Evolutionary conservation across 1,284 basidiomycete genomes (phyloP), one percentile per base, ranked within the genome.

Genomic region (Puccinia brachypodii): DNA sequence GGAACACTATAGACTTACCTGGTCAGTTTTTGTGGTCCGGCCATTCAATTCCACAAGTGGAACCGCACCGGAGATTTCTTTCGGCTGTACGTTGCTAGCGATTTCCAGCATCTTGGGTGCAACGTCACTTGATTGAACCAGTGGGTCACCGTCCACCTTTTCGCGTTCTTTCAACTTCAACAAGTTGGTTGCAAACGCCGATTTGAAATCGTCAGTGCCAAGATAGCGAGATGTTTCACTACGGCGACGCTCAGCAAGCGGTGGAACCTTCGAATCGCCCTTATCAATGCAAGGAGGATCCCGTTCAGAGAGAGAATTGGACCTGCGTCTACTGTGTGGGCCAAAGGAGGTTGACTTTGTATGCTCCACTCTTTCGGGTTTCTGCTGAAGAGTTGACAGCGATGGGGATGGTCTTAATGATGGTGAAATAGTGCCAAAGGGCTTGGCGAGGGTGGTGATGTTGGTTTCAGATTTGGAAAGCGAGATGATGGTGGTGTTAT

Each of bases 181-280:
- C 11, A 79, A 53, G 33, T 79, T 79, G n/a, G 25, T 69, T 25
- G 76, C 76, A 40, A 79, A 79, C 16, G 64, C 53, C 14, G 64
- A 56, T 40, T 79, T 79, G 50, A 79, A 79, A 36, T 79, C 76
- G 22, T 79, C 76, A 0, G 76, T 71, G 28, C 66, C 66, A 47
- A 79, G 76, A 44, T 79, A 79, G 31, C 64, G 64, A 1, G 76
- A 79, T 56, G 76, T 79, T 71, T 79, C 38, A 79, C 76, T 79
- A 22, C 76, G 60, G 68, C 76, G 76, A 38, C 76, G 64, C 40
- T 79, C 76, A 58, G 76, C 66, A 28, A 79, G 40, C 33, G 73
- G 73, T 2, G 25, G 8, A 13, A 44, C 56, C 42, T 62, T 40
- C 11, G 53, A 58, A 56, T 19, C n/a, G 33, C 3, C 31, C 56